These are phyloP conservation scores for Talaromyces nanjingensis DNA, from an alignment of 495 filamentous ascomycete species.

Conservation along the genomic window DNA sequence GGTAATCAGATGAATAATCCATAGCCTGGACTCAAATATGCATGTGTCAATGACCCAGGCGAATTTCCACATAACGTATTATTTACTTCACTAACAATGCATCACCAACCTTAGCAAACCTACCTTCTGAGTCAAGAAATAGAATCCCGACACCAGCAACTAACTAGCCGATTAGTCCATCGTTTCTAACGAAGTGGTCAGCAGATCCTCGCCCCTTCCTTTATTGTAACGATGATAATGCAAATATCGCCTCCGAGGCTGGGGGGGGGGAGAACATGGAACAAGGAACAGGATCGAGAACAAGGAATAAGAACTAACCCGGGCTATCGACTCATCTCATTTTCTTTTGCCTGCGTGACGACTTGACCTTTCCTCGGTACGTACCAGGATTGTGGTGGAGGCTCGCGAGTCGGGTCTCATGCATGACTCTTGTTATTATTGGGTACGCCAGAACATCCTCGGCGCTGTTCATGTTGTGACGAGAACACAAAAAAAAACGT, in stretches of 20 bases:
- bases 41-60: not conserved
- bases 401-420: not conserved
- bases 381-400: not conserved
- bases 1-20: not conserved
- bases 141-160: not conserved
- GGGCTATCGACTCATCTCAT: not conserved
- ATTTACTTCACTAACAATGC: not conserved
- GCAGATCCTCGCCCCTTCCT: not conserved
- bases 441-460: not conserved
- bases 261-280: not conserved
- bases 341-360: not conserved
- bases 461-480: not conserved
- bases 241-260: not conserved
- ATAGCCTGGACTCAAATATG: not conserved
- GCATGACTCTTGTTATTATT: not conserved
- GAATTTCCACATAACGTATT: not conserved
- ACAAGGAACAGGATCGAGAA: not conserved
- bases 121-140: not conserved
- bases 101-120: not conserved
- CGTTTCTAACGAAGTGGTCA: not conserved
- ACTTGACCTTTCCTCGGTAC: not conserved
- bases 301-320: not conserved
- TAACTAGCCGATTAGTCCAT: not conserved
- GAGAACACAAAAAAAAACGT: not conserved
- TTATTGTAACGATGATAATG: not conserved